Percentiles rank a stretch among this genome's conserved stretches.
Conservation (phyloP, 1,139 yeast genomes). For the Groenewaldozyma sp. region DNA sequence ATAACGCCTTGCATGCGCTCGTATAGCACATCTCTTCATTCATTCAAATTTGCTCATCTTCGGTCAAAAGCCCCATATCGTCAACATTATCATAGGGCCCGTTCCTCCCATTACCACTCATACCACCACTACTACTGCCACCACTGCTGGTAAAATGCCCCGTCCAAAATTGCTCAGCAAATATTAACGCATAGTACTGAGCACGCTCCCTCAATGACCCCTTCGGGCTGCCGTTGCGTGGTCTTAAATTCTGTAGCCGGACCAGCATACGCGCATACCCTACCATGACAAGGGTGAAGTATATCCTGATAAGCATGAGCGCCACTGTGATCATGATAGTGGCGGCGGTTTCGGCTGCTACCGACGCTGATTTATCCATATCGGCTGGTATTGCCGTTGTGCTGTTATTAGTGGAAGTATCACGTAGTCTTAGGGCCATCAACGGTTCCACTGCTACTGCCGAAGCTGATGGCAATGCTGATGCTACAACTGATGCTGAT, state of each 20-base stretch:
- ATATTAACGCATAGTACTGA: constrained; percentile 23
- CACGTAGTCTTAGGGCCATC: neutral
- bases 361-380: constrained; percentile 51
- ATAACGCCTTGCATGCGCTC: too few species aligned
- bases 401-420: neutral
- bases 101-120: too few species aligned
- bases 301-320: constrained; percentile 48
- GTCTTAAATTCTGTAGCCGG: constrained; percentile 27
- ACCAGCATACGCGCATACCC: constrained; percentile 45
- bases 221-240: constrained; percentile 28
- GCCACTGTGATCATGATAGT: constrained; percentile 50
- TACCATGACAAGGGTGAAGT: constrained; percentile 55
- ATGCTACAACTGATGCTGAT: constrained; percentile 7
- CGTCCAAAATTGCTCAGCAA: constrained; percentile 33
- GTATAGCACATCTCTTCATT: too few species aligned
- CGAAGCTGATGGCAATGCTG: constrained; percentile 7
- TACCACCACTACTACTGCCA: too few species aligned
- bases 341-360: constrained; percentile 60
- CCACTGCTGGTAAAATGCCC: too few species aligned
- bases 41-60: too few species aligned
- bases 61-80: too few species aligned
- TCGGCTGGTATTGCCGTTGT: neutral
- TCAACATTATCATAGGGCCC: too few species aligned
- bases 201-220: constrained; percentile 26
- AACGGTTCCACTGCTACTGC: too few species aligned